These are phyloP conservation scores for Zymoseptoria brevis DNA, from an alignment of 2,329 filamentous ascomycete genomes.

Conservation along the genomic window DNA sequence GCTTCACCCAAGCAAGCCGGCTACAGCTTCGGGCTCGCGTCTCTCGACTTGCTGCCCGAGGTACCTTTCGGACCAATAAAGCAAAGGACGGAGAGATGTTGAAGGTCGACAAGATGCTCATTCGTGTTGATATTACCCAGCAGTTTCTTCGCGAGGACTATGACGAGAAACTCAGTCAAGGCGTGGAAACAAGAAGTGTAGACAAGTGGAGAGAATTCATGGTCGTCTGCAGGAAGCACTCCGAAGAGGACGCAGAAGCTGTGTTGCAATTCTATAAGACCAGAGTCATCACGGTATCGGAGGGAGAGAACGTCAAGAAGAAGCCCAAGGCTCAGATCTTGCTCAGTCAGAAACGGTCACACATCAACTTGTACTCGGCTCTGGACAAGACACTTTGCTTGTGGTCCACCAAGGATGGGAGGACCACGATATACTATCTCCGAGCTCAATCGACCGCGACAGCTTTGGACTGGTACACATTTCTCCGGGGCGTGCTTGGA, in stretches of 20 bases:
- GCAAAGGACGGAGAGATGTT: slow-evolving; percentile 53
- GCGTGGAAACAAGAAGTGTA: slow-evolving; percentile 49
- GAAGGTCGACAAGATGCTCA: slow-evolving; percentile 62
- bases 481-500: slow-evolving; percentile 52
- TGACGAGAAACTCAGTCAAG: slow-evolving; percentile 55
- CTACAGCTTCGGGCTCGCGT: slow-evolving; percentile 25
- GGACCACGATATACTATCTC: slow-evolving; percentile 55
- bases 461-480: slow-evolving; percentile 62
- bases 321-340: slow-evolving; percentile 51
- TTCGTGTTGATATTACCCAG: slow-evolving; percentile 48
- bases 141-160: slow-evolving; percentile 51
- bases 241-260: slow-evolving; percentile 42
- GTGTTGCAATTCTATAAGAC: slow-evolving; percentile 30
- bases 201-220: slow-evolving; percentile 61
- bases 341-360: slow-evolving; percentile 45
- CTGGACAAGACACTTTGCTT: slow-evolving; percentile 60
- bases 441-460: slow-evolving; percentile 53
- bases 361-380: slow-evolving; percentile 56
- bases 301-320: slow-evolving; percentile 45
- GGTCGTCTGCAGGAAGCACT: slow-evolving; percentile 52
- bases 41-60: slow-evolving; percentile 23
- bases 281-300: slow-evolving; percentile 47
- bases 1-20: slow-evolving; percentile 26
- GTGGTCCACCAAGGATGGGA: slow-evolving; percentile 47
- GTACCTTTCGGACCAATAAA: slow-evolving; percentile 25